Conservation (phyloP, 2,329 filamentous ascomycete genomes). For the Penicillium sp. region DNA sequence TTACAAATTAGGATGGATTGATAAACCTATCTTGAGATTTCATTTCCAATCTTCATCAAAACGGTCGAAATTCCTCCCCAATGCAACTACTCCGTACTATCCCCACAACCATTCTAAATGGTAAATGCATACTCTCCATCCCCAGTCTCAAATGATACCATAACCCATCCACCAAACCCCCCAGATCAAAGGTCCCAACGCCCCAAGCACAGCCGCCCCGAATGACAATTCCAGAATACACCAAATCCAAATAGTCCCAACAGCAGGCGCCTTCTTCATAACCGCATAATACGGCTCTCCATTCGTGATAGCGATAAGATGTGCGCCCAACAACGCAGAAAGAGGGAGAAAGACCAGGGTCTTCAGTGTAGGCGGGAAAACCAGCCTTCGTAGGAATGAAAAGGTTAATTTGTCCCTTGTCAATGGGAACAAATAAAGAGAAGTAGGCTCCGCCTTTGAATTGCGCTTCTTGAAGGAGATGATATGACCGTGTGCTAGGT, state of each 20-base stretch:
- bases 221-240: slow-evolving; percentile 82
- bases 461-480: slow-evolving; percentile 30
- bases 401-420: slow-evolving; percentile 27
- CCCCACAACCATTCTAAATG: not conserved
- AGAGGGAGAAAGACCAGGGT: slow-evolving; percentile 38
- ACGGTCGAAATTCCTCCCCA: not conserved
- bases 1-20: not conserved
- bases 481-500: slow-evolving; percentile 48
- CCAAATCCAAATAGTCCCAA: slow-evolving; percentile 93
- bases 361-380: slow-evolving; percentile 36
- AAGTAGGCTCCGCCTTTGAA: slow-evolving; percentile 1
- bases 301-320: slow-evolving; percentile 80
- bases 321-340: slow-evolving; percentile 61
- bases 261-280: slow-evolving; percentile 86
- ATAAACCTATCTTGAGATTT: not conserved
- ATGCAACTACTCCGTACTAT: not conserved
- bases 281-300: slow-evolving; percentile 76
- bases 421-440: slow-evolving; percentile 26
- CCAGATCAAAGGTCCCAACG: slow-evolving; percentile 53
- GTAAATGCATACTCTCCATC: not conserved
- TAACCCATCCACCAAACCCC: slow-evolving; percentile 57
- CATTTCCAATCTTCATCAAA: not conserved
- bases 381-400: slow-evolving; percentile 29
- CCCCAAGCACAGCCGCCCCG: slow-evolving; percentile 60
- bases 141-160: slow-evolving; percentile 35